Conservation (phyloP, 1,139 yeast genomes). For the Diutina ranongensis region DNA sequence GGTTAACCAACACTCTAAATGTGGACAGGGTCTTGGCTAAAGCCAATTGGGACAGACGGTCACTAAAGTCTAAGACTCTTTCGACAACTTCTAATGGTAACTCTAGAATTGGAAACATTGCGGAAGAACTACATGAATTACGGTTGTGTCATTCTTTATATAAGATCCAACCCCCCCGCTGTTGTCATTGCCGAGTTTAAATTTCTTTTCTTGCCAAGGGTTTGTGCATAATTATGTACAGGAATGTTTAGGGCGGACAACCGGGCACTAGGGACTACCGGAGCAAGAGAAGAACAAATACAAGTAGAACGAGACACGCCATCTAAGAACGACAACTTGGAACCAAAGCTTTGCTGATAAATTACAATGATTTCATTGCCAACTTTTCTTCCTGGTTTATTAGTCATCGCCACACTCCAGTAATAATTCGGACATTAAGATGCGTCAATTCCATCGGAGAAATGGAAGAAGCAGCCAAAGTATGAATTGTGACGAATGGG, state of each 20-base stretch:
- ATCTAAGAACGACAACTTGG: too few species aligned
- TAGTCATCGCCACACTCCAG: too few species aligned
- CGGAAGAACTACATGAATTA: too few species aligned
- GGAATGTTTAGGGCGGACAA: not conserved
- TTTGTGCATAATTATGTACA: not conserved
- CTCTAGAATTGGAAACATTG: not conserved
- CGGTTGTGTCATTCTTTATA: too few species aligned
- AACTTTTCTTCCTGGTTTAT: too few species aligned
- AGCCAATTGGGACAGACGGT: not conserved
- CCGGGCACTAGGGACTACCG: too few species aligned
- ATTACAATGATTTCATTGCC: too few species aligned
- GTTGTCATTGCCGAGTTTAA: too few species aligned
- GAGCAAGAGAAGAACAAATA: too few species aligned
- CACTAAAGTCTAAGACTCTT: not conserved
- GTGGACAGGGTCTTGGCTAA: not conserved
- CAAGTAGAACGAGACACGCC: too few species aligned
- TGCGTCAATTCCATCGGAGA: not conserved
- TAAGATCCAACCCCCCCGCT: not conserved
- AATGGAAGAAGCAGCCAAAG: not conserved
- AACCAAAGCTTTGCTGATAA: too few species aligned
- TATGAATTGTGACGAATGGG: not conserved
- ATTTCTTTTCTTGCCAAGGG: not conserved
- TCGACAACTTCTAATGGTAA: conserved; percentile 1
- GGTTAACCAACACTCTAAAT: conserved; percentile 12
- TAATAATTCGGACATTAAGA: not conserved